These are phyloP conservation scores for Spongispora temasekensis DNA, from an alignment of 1,284 basidiomycete species.

Conservation along the genomic window DNA sequence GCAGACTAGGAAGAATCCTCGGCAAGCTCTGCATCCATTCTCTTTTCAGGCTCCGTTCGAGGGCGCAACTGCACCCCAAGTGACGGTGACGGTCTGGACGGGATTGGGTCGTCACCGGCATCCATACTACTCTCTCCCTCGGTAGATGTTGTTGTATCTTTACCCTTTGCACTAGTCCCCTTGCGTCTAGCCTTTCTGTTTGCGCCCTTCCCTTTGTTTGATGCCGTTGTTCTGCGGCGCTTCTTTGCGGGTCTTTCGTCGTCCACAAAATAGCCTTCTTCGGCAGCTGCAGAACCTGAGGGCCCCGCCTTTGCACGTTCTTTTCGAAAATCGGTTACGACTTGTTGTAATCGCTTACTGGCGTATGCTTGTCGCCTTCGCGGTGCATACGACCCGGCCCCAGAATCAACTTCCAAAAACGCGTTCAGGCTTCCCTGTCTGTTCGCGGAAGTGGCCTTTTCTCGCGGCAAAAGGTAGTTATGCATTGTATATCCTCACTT, in stretches of 20 bases:
- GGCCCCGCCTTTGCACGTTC: slow-evolving; percentile 34
- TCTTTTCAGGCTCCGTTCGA: slow-evolving; percentile 36
- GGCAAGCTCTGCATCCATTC: slow-evolving; percentile 12
- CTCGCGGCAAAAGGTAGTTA: slow-evolving; percentile 5
- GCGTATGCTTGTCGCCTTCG: slow-evolving; percentile 78
- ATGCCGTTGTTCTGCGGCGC: slow-evolving; percentile 18
- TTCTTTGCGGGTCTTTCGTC: slow-evolving; percentile 34
- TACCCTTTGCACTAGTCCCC: slow-evolving; percentile 9
- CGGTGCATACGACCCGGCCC: slow-evolving; percentile 70
- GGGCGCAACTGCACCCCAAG: slow-evolving; percentile 38
- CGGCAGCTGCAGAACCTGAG: slow-evolving; percentile 12
- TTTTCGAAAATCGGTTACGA: slow-evolving; percentile 82
- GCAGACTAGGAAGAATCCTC: slow-evolving; percentile 10
- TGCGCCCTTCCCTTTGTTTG: slow-evolving; percentile 16
- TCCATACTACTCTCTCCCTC: slow-evolving; percentile 26
- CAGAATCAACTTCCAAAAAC: slow-evolving; percentile 63
- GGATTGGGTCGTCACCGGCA: slow-evolving; percentile 17
- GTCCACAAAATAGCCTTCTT: slow-evolving; percentile 18
- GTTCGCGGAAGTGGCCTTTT: slow-evolving; percentile 64
- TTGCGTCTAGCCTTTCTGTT: slow-evolving; percentile 10
- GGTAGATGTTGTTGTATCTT: slow-evolving; percentile 1
- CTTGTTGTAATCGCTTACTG: slow-evolving; percentile 87
- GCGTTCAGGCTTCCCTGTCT: slow-evolving; percentile 73
- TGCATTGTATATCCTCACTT: not conserved
- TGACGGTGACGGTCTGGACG: slow-evolving; percentile 21